Evolutionary conservation across 2,329 filamentous ascomycete species (phyloP), one percentile per base, ranked within the genome.

Genomic region (Penicillium sp.): DNA sequence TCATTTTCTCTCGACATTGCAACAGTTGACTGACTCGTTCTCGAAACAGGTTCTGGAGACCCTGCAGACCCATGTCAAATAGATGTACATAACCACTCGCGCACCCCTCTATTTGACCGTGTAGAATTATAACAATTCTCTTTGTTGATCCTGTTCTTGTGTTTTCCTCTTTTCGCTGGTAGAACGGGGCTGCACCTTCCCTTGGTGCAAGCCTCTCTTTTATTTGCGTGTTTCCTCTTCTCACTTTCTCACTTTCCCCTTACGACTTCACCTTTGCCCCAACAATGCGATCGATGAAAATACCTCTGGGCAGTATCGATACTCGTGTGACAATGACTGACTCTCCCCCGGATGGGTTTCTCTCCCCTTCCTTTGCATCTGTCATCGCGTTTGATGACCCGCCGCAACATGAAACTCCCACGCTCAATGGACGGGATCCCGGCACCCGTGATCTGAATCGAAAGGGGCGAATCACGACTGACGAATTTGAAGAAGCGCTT

Each of bases 1-100:
- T 37, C 24, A 24, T 28, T 6, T 27, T 35, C 7, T 10, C 27
- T 28, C 10, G 13, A 27, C 28, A 27, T 37, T 10, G 33, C n/a
- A 29, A 35, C 7, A 27, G 42, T 47, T 46, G 45, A 41, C 44
- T 51, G 50, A 55, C 44, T 40, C 15, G 15, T 18, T 39, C 32
- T 42, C 40, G 31, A 56, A 56, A 63, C 53, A 77, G 74, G 74
- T 77, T 53, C 66, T 77, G 41, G 75, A 77, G 66, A 76, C 67
- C 57, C 67, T 77, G 60, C 75, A 77, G 63, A 69, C 74, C 50
- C 65, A 71, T 50, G 63, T 77, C 64, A 77, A 76, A 70, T 77
- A 75, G 64, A 66, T 70, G 65, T 72, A 70, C 65, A 72, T 69
- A 71, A 66, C 61, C 62, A 61, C 55, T 69, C 61, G 60, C 59